Evolutionary conservation across 306 rosid genomes (phyloP), one percentile per base, ranked within the genome.

Genomic region (Cotoneaster glaucophyllus): DNA sequence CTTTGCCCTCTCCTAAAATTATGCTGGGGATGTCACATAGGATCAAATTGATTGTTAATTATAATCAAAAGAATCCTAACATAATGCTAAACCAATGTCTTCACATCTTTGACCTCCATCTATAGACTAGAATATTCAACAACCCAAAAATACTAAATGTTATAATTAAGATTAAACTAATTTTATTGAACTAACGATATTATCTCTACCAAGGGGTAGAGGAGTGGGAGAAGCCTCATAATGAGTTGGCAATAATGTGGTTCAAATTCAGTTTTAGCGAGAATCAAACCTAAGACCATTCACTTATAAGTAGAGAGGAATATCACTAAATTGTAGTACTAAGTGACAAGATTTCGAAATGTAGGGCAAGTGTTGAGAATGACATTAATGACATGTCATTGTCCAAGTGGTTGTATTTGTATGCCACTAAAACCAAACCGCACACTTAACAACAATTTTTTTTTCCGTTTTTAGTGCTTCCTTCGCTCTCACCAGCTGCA

Each of bases 381-480:
- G 73, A 75, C 76, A 45, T 37, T 31, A 37, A 71, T 61, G 70
- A 54, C 58, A 50, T 18, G 82, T 74, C 80, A 14, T 45, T 63
- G 19, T 74, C 77, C 25, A 44, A 64, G 79, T 73, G 48, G 61
- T 29, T 50, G 50, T 68, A 59, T 52, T 29, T 59, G 50, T 63
- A 59, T 43, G 18, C 37, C 44, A 34, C 45, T 12, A 22, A 15
- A 50, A 11, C 39, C 31, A 37, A 39, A 53, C 66, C 64, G 59
- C 71, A 78, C 58, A 31, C 14, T 11, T 17, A 48, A 12, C 66
- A n/a, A 59, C 79, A 69, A 37, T 11, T 62, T 63, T 12, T 63
- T 12, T 14, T 22, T 13, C 67, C 62, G 10, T 14, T 37, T 62
- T 37, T 69, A 43, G 28, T 41, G 77, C 41, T 43, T 64, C 11